Evolutionary conservation across 176 grass and related monocot species (phyloP).

Genomic region (Dactylis glomerata): DNA sequence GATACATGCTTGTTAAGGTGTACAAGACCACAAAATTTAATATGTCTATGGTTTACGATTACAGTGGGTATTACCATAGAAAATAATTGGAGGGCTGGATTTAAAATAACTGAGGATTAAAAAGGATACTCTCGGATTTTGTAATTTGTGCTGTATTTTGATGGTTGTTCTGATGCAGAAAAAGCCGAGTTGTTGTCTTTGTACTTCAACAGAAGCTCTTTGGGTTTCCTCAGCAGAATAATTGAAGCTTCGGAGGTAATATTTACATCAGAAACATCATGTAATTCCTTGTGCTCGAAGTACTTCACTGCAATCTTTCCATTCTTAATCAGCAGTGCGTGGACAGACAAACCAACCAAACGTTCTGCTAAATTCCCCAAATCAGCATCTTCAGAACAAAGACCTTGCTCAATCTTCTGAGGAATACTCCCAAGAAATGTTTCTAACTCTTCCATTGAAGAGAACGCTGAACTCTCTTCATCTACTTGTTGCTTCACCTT

Average conservation of each 20-base stretch:
- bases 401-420: conserved; percentile 82
- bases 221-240: conserved; percentile 80
- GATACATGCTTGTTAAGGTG: conserved; percentile 51
- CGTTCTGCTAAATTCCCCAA: conserved; percentile 72
- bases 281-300: conserved; percentile 25
- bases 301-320: conserved; percentile 40
- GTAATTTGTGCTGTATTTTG: conserved; percentile 48
- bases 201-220: conserved; percentile 71
- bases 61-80: conserved; percentile 18
- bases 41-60: neutral
- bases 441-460: conserved; percentile 60
- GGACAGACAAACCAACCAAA: conserved; percentile 63
- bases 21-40: conserved; percentile 20
- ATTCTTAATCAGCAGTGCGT: conserved; percentile 51
- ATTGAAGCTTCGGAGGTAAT: conserved; percentile 46
- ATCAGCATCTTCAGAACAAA: conserved; percentile 67
- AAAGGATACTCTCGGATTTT: conserved; percentile 97
- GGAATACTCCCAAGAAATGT: conserved; percentile 60
- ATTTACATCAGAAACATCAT: conserved; percentile 43
- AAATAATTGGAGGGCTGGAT: conserved; percentile 22
- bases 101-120: conserved; percentile 24
- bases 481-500: conserved; percentile 14
- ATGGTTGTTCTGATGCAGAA: conserved; percentile 13
- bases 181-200: conserved; percentile 37
- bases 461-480: conserved; percentile 35